Conservation (phyloP, 176 grass and related monocot species). For the Luzula sylvatica region DNA sequence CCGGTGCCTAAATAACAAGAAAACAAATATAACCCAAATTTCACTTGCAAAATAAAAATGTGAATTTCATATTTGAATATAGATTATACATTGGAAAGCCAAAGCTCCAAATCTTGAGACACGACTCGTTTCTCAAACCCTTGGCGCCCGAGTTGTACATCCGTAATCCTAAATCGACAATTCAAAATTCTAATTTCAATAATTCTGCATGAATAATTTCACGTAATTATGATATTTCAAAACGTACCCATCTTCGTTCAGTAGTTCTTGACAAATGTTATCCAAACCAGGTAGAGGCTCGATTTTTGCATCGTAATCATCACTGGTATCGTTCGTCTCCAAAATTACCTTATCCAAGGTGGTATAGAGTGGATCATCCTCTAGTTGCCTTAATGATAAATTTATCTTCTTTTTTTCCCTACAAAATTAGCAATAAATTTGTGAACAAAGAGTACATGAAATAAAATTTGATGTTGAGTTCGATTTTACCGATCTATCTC, state of each 20-base stretch:
- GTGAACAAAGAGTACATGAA: background rate
- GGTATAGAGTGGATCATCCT: conserved; percentile 81
- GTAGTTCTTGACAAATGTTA: conserved; percentile 75
- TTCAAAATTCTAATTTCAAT: background rate
- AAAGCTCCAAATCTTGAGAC: conserved; percentile 93
- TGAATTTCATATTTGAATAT: background rate
- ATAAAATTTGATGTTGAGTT: background rate
- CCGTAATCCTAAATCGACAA: conserved; percentile 58
- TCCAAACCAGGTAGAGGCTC: conserved; percentile 86
- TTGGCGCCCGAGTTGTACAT: conserved; percentile 64
- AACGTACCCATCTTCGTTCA: conserved; percentile 87
- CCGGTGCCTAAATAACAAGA: conserved; percentile 41
- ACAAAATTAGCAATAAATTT: background rate
- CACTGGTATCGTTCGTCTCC: conserved; percentile 27
- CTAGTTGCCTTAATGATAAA: conserved; percentile 87
- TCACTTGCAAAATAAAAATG: background rate
- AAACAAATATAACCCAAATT: conserved; percentile 1
- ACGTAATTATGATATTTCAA: background rate
- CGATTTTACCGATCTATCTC: conserved; percentile 52
- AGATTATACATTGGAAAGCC: conserved; percentile 77
- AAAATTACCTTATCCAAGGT: conserved; percentile 95
- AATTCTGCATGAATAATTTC: background rate
- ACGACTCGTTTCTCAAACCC: conserved; percentile 88
- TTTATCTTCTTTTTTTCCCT: conserved; percentile 74
- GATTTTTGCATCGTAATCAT: conserved; percentile 23